Evolutionary conservation across 495 filamentous ascomycete genomes (phyloP).

Genomic region (Aeminium ludgeri): DNA sequence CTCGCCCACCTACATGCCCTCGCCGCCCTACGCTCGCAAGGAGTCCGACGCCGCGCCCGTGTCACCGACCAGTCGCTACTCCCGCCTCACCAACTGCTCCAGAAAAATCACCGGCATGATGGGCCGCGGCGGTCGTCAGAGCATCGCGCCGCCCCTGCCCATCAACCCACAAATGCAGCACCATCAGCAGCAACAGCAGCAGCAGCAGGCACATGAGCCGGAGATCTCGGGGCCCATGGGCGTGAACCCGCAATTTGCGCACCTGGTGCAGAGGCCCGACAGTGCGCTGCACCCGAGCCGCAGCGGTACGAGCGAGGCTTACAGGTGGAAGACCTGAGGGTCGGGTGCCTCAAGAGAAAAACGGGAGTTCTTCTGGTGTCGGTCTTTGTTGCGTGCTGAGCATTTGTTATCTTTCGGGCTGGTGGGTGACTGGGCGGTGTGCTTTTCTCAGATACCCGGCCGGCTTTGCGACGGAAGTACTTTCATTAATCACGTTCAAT

Average conservation of each 20-base stretch:
- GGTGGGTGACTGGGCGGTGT: no score
- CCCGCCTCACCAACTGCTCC: conserved; percentile 13
- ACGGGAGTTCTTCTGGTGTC: no score
- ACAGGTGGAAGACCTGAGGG: conserved; percentile 11
- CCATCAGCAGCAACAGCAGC: no score
- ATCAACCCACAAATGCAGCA: no score
- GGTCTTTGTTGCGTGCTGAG: no score
- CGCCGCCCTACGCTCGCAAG: conserved; percentile 7
- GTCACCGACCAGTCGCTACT: conserved; percentile 12
- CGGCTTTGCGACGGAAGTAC: no score
- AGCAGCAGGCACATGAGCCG: background rate
- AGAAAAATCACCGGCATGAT: conserved; percentile 10
- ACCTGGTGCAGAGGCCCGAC: conserved; percentile 23
- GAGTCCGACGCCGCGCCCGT: background rate
- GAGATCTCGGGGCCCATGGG: conserved; percentile 24
- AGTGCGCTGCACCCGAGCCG: conserved; percentile 15
- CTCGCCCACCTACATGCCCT: conserved; percentile 6
- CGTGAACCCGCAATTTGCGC: conserved; percentile 27
- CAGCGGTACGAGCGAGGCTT: conserved; percentile 8
- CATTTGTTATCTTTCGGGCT: no score
- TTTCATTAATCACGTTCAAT: no score
- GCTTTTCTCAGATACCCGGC: no score
- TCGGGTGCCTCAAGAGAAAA: no score
- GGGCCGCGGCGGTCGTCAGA: conserved; percentile 5
- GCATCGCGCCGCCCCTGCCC: conserved; percentile 11